Percentiles rank a stretch among this genome's conserved stretches.
Evolutionary conservation across 441 rosid species (phyloP).

Genomic region (Geranium incanum): DNA sequence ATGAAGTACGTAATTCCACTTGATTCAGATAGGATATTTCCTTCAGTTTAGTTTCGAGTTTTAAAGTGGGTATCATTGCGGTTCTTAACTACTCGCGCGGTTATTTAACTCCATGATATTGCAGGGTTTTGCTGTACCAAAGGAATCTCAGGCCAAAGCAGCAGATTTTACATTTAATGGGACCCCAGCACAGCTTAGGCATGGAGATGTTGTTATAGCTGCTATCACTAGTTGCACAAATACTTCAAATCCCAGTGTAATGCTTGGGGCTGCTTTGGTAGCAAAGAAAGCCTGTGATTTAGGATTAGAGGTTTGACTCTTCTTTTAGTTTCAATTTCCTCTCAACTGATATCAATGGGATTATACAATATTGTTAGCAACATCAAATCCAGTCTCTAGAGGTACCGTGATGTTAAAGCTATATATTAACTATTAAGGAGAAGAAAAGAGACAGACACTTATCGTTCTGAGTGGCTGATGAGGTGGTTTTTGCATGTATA

Average conservation of each 20-base stretch:
- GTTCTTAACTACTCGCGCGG: neutral
- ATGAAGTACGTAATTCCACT: no score
- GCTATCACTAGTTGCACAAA: constrained; percentile 97
- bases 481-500: neutral
- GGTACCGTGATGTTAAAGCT: neutral
- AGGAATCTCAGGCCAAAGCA: constrained; percentile 70
- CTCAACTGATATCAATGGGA: neutral
- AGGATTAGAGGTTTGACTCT: constrained; percentile 53
- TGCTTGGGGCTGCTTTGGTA: constrained; percentile 96
- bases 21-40: neutral
- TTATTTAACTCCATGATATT: constrained; percentile 18
- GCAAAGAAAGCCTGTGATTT: constrained; percentile 84
- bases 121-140: constrained; percentile 81
- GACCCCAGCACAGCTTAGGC: constrained; percentile 61
- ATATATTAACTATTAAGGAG: neutral
- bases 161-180: constrained; percentile 64
- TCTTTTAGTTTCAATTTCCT: constrained; percentile 11
- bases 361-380: neutral
- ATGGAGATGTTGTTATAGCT: constrained; percentile 90
- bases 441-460: neutral
- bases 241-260: constrained; percentile 91
- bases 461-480: neutral
- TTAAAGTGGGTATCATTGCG: neutral
- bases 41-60: neutral
- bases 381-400: neutral